Evolutionary conservation across 1,284 basidiomycete species (phyloP).

Genomic region (Puccinia horiana): DNA sequence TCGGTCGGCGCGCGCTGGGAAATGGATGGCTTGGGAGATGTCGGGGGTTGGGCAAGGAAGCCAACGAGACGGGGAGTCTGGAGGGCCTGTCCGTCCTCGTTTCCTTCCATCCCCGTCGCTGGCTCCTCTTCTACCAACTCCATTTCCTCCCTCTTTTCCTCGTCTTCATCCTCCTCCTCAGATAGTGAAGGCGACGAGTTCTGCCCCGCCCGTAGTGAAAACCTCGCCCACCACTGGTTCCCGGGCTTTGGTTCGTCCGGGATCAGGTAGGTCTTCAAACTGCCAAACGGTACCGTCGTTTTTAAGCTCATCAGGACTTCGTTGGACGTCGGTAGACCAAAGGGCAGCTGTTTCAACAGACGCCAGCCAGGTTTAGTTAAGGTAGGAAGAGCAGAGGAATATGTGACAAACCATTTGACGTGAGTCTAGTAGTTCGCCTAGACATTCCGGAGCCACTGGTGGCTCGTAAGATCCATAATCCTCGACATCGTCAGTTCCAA

Average conservation of each 20-base stretch:
- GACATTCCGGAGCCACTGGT: constrained; percentile 71
- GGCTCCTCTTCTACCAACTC: background rate
- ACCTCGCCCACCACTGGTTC: background rate
- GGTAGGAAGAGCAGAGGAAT: background rate
- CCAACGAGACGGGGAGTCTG: background rate
- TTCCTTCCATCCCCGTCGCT: background rate
- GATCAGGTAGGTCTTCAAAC: constrained; percentile 20
- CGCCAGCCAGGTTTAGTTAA: background rate
- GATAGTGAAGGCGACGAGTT: background rate
- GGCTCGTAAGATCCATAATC: constrained; percentile 74
- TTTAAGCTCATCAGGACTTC: constrained; percentile 23
- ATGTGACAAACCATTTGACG: constrained; percentile 72
- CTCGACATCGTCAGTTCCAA: constrained; percentile 70
- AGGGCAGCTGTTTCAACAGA: constrained; percentile 34
- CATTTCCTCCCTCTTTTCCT: background rate
- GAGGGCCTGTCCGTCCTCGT: background rate
- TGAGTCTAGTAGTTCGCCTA: constrained; percentile 84
- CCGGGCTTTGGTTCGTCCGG: constrained; percentile 15
- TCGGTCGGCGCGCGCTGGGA: too few relatives aligned
- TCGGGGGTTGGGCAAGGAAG: background rate
- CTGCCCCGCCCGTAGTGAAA: background rate
- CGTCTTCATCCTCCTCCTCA: background rate
- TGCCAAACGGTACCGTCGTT: constrained; percentile 23
- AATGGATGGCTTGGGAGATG: background rate
- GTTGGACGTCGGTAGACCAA: constrained; percentile 20